Conservation (phyloP, 768 basidiomycete species). For the Hygrophorus pudorinus region DNA sequence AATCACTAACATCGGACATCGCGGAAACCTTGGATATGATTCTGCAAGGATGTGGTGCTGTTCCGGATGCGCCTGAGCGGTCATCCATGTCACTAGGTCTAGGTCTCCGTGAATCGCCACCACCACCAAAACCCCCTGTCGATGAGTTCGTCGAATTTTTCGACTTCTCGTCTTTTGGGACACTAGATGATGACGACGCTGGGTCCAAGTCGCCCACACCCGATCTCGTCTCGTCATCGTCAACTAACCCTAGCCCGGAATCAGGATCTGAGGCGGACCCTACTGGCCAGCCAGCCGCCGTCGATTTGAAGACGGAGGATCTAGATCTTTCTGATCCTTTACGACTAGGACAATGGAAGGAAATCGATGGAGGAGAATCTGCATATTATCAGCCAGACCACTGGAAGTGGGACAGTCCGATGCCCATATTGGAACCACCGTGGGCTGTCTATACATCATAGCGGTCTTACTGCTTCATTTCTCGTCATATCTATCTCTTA, state of each 20-base stretch:
- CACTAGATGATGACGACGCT: conserved; percentile 47
- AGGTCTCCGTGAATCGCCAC: conserved; percentile 5
- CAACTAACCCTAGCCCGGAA: conserved; percentile 70
- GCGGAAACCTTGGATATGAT: conserved; percentile 55
- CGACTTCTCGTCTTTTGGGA: conserved; percentile 56
- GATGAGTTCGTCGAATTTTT: conserved; percentile 54
- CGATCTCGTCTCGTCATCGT: conserved; percentile 59
- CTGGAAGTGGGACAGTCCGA: conserved; percentile 69
- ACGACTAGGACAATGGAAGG: conserved; percentile 51
- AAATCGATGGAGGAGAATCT: conserved; percentile 69
- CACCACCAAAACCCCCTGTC: conserved; percentile 19
- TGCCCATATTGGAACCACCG: conserved; percentile 54
- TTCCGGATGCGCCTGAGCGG: conserved; percentile 19
- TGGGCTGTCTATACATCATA: conserved; percentile 66
- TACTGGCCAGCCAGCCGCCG: conserved; percentile 29
- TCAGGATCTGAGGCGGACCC: conserved; percentile 57
- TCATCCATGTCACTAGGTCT: neutral
- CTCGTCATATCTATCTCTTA: conserved; percentile 13
- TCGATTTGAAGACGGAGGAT: conserved; percentile 47
- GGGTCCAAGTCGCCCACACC: conserved; percentile 65
- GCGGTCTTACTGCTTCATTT: conserved; percentile 25
- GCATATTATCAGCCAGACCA: conserved; percentile 50
- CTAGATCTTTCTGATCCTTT: conserved; percentile 43
- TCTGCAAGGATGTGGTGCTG: conserved; percentile 40
- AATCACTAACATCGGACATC: conserved; percentile 36